Percentiles rank a stretch among this genome's conserved stretches.
phyloP scores from a whole-genome alignment of 2,329 filamentous ascomycete genomes.

The Pyricularia pennisetigena region DNA sequence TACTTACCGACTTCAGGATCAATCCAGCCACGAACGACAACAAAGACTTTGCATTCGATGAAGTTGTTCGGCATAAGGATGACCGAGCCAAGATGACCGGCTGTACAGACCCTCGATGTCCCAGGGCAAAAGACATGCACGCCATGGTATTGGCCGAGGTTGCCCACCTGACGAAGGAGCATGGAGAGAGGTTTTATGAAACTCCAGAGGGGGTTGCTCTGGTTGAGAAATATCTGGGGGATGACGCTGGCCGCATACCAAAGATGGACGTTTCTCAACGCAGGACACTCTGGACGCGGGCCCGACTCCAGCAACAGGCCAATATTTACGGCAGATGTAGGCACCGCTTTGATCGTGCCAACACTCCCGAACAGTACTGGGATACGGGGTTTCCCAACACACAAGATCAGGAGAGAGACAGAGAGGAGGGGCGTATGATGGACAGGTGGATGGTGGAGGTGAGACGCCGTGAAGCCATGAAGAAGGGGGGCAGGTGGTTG shows the following conservation, averaged over 20 bases:
- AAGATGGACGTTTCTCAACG: slow-evolving; percentile 51
- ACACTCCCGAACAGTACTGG: slow-evolving; percentile 84
- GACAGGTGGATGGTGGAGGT: slow-evolving; percentile 59
- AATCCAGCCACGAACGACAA: slow-evolving; percentile 67
- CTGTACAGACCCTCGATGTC: slow-evolving; percentile 68
- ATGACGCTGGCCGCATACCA: slow-evolving; percentile 47
- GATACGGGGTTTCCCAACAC: slow-evolving; percentile 80
- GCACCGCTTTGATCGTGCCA: slow-evolving; percentile 59
- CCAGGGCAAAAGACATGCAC: slow-evolving; percentile 56
- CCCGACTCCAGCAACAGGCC: slow-evolving; percentile 62
- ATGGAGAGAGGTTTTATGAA: slow-evolving; percentile 13
- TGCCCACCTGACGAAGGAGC: neutral
- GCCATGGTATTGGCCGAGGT: slow-evolving; percentile 50
- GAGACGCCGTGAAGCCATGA: slow-evolving; percentile 73
- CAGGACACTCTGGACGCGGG: slow-evolving; percentile 61
- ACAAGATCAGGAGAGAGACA: slow-evolving; percentile 63
- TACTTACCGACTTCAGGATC: slow-evolving; percentile 68
- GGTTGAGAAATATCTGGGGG: slow-evolving; percentile 47
- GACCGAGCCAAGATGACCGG: slow-evolving; percentile 62
- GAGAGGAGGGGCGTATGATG: slow-evolving; percentile 51
- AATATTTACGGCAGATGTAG: slow-evolving; percentile 70
- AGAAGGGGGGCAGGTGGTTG: slow-evolving; percentile 63
- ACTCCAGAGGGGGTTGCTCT: slow-evolving; percentile 32
- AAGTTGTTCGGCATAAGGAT: slow-evolving; percentile 62
- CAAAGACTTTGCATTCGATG: slow-evolving; percentile 60